Evolutionary conservation across 2,329 filamentous ascomycete species (phyloP).

Genomic region (Venturia effusa): DNA sequence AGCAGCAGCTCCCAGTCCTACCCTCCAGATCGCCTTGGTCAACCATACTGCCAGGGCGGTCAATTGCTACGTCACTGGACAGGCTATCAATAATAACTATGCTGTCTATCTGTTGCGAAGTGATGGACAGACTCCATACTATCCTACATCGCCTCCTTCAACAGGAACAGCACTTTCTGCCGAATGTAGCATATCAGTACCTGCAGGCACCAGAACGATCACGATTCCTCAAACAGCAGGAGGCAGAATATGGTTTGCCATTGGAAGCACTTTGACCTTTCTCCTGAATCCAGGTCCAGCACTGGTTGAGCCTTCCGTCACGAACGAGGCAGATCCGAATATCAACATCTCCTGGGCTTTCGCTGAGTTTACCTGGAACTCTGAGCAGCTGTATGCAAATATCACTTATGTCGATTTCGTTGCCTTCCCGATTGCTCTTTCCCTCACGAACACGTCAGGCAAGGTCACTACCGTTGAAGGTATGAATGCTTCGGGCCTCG

Average conservation of each 20-base stretch:
- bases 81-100: conserved; percentile 48
- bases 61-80: conserved; percentile 63
- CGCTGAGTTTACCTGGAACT: conserved; percentile 38
- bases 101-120: conserved; percentile 51
- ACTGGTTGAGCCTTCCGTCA: conserved; percentile 64
- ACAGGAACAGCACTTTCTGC: conserved; percentile 41
- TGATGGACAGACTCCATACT: conserved; percentile 56
- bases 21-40: conserved; percentile 49
- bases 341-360: conserved; percentile 35
- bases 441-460: conserved; percentile 26
- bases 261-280: conserved; percentile 52
- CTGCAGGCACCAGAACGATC: conserved; percentile 48
- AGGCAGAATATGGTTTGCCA: conserved; percentile 61
- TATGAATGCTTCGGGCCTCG: conserved; percentile 46
- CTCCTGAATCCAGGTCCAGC: conserved; percentile 60
- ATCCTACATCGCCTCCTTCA: conserved; percentile 46
- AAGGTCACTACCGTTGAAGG: conserved; percentile 40
- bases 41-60: conserved; percentile 54
- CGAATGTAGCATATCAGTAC: conserved; percentile 52
- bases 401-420: conserved; percentile 71
- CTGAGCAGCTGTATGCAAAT: conserved; percentile 37
- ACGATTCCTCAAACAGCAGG: conserved; percentile 61
- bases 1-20: conserved; percentile 23
- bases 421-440: conserved; percentile 37
- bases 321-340: conserved; percentile 46